Percentiles rank a stretch among this genome's conserved stretches.
Evolutionary conservation across 2,329 filamentous ascomycete species (phyloP).

Genomic region (Aspergillus fijiensis): DNA sequence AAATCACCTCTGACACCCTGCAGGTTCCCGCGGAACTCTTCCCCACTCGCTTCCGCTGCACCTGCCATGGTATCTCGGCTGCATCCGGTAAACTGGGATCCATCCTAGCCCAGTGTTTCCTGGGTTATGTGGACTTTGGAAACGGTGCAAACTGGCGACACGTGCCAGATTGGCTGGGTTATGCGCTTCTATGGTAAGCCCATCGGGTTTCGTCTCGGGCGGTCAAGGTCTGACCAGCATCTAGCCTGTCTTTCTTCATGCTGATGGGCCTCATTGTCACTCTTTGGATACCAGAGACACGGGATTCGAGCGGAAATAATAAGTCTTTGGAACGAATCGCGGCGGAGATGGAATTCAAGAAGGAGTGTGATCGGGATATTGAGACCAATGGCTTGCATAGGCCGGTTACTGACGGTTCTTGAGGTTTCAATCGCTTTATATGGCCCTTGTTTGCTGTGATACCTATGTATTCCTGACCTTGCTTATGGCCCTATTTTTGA

Average conservation of each 20-base stretch:
- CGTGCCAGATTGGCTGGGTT: constrained; percentile 13
- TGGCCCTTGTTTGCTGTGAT: too few relatives aligned
- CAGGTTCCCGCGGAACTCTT: constrained; percentile 49
- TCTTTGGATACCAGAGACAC: constrained; percentile 29
- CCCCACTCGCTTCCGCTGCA: constrained; percentile 50
- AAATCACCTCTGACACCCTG: not conserved
- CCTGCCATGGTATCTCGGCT: constrained; percentile 50
- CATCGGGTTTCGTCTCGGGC: not conserved
- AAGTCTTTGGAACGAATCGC: constrained; percentile 29
- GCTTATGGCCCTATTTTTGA: too few relatives aligned
- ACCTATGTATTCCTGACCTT: too few relatives aligned
- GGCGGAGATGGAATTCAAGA: constrained; percentile 14
- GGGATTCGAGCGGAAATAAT: constrained; percentile 19
- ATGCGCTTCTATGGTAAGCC: constrained; percentile 15
- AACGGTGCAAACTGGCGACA: constrained; percentile 1
- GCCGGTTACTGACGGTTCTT: too few relatives aligned
- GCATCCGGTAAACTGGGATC: constrained; percentile 50
- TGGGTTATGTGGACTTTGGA: constrained; percentile 13
- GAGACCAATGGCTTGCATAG: not conserved
- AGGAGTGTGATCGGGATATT: not conserved
- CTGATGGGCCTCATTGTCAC: constrained; percentile 29
- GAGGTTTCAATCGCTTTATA: too few relatives aligned
- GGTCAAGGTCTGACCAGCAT: not conserved
- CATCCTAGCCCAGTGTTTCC: constrained; percentile 21
- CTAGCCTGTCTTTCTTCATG: constrained; percentile 23